phyloP scores from a whole-genome alignment of 179 eudicot genomes.

The Drosera spatulata region DNA sequence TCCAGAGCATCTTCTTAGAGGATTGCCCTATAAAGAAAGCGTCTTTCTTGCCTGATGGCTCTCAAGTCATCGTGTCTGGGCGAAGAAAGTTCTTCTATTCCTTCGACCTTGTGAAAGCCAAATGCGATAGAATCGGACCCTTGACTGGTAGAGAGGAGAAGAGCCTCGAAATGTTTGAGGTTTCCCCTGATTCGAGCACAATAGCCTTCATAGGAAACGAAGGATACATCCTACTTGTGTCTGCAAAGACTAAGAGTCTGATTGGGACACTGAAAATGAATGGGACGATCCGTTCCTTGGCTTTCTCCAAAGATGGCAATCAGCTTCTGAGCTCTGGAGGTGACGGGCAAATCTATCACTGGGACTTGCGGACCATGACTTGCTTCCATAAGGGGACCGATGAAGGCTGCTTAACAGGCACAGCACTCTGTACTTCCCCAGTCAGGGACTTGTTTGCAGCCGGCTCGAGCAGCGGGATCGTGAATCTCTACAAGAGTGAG shows the following conservation, averaged over 20 bases:
- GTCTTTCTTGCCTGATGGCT: conserved; percentile 74
- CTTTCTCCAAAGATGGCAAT: conserved; percentile 55
- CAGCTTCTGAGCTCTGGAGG: conserved; percentile 76
- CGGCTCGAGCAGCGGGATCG: conserved; percentile 76
- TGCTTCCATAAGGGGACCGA: conserved; percentile 78
- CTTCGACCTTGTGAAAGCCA: conserved; percentile 63
- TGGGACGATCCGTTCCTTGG: conserved; percentile 70
- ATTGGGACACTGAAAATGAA: conserved; percentile 92
- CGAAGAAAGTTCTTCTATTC: conserved; percentile 84
- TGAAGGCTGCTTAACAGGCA: conserved; percentile 50
- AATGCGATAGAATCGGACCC: conserved; percentile 66
- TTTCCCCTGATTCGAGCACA: conserved; percentile 82
- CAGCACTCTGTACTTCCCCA: conserved; percentile 63
- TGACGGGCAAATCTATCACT: conserved; percentile 76
- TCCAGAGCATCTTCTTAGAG: conserved; percentile 58
- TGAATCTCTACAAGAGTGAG: conserved; percentile 64
- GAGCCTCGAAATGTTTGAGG: conserved; percentile 75
- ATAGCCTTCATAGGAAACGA: conserved; percentile 86
- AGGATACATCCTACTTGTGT: conserved; percentile 78
- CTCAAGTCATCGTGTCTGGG: conserved; percentile 69
- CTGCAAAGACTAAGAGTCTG: conserved; percentile 69
- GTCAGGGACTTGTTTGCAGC: conserved; percentile 69
- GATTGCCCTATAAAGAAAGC: conserved; percentile 75
- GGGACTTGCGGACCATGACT: conserved; percentile 79
- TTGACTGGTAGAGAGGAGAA: conserved; percentile 83